Evolutionary conservation across 2,329 filamentous ascomycete species (phyloP).

Genomic region (Cladophialophora exuberans): DNA sequence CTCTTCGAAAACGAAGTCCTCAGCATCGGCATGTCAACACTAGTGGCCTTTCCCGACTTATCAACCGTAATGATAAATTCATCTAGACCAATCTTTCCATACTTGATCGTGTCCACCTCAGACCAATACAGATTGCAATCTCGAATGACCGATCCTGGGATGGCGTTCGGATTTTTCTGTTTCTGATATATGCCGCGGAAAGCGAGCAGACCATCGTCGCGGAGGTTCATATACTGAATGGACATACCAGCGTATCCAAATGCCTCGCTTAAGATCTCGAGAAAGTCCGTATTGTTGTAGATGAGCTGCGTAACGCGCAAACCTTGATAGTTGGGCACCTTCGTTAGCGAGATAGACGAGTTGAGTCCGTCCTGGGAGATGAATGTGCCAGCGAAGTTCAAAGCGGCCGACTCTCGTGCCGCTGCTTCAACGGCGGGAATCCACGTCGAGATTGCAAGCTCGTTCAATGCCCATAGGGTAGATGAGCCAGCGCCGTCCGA

Average conservation of each 20-base stretch:
- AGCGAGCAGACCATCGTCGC: constrained; percentile 4
- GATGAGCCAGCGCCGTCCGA: constrained; percentile 22
- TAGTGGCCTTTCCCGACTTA: constrained; percentile 30
- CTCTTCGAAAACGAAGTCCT: constrained; percentile 10
- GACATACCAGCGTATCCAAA: constrained; percentile 1
- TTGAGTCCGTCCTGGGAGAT: constrained; percentile 32
- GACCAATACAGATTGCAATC: constrained; percentile 25
- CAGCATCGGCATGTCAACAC: constrained; percentile 18
- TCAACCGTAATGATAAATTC: constrained; percentile 32
- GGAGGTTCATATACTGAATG: constrained; percentile 17
- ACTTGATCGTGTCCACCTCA: constrained; percentile 24
- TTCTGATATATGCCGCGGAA: constrained; percentile 14
- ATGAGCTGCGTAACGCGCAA: constrained; percentile 29
- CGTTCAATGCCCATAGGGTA: constrained; percentile 38
- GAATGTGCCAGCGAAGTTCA: constrained; percentile 37
- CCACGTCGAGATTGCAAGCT: constrained; percentile 20
- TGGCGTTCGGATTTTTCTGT: neutral
- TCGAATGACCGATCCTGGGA: neutral
- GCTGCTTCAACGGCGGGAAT: constrained; percentile 22
- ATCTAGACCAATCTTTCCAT: constrained; percentile 33
- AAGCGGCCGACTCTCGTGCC: constrained; percentile 35
- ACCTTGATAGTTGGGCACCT: constrained; percentile 27
- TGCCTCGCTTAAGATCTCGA: neutral
- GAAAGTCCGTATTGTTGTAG: constrained; percentile 14
- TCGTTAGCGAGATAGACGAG: constrained; percentile 34